These are phyloP conservation scores for Pleurotus ostreatus DNA, from an alignment of 768 basidiomycete species.

Conservation along the genomic window DNA sequence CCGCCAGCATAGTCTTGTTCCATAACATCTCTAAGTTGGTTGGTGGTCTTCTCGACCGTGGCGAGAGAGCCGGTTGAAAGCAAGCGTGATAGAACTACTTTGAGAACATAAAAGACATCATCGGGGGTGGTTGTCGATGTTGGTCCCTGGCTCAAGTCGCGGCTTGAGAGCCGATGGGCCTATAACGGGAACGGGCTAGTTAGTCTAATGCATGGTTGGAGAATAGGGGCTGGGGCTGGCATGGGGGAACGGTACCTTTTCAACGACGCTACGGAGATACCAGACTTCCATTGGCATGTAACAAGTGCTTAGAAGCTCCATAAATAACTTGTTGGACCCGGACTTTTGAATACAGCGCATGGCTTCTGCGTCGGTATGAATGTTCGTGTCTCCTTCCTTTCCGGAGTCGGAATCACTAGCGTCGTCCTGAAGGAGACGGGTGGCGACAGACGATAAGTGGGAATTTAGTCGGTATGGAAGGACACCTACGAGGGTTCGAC, in stretches of 20 bases:
- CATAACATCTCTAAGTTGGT: constrained; percentile 66
- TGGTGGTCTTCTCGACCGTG: constrained; percentile 55
- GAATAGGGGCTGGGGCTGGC: constrained; percentile 8
- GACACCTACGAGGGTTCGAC: constrained; percentile 61
- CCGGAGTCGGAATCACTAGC: constrained; percentile 13
- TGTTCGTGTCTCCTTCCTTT: background rate
- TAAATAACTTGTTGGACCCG: constrained; percentile 54
- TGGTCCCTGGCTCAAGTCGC: constrained; percentile 62
- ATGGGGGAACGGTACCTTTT: constrained; percentile 57
- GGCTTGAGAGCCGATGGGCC: constrained; percentile 84
- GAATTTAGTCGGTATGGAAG: background rate
- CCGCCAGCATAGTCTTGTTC: constrained; percentile 81
- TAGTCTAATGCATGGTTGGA: background rate
- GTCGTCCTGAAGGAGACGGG: constrained; percentile 15
- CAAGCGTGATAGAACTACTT: constrained; percentile 73
- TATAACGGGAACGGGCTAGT: constrained; percentile 23
- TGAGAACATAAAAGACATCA: constrained; percentile 95
- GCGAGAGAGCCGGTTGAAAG: constrained; percentile 70
- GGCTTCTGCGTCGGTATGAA: constrained; percentile 12
- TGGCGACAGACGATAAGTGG: too few species aligned
- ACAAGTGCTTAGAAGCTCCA: constrained; percentile 63
- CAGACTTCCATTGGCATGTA: constrained; percentile 90
- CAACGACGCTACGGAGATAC: constrained; percentile 83
- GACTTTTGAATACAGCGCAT: constrained; percentile 40
- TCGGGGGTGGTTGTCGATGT: constrained; percentile 79